phyloP scores from a whole-genome alignment of 257 asterid species.

The Schizonepeta tenuifolia region DNA sequence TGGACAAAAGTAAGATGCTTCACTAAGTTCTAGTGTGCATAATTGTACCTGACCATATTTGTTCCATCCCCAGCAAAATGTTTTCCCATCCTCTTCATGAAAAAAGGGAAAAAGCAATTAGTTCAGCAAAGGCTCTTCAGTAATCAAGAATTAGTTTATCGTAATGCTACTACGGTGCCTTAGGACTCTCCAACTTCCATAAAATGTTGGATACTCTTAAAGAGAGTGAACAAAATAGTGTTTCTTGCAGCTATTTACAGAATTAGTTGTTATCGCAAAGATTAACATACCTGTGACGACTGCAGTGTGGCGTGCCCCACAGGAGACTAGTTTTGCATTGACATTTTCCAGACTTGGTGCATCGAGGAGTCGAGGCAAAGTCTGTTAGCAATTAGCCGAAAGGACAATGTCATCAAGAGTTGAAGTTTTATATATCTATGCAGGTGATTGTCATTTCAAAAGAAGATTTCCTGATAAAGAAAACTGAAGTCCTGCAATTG shows the following conservation, averaged over 20 bases:
- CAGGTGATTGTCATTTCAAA: neutral
- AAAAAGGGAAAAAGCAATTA: slow-evolving; percentile 25
- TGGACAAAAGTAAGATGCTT: neutral
- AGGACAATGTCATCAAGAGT: neutral
- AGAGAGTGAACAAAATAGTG: neutral
- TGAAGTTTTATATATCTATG: neutral
- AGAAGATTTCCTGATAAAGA: neutral
- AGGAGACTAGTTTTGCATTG: slow-evolving; percentile 72
- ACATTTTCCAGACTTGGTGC: slow-evolving; percentile 83
- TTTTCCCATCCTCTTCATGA: slow-evolving; percentile 68
- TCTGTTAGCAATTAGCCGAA: slow-evolving; percentile 46
- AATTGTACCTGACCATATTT: slow-evolving; percentile 96
- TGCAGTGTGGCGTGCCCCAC: slow-evolving; percentile 98
- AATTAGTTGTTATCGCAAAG: slow-evolving; percentile 1
- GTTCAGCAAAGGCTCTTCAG: neutral
- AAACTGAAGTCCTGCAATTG: slow-evolving; percentile 3
- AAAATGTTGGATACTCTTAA: neutral
- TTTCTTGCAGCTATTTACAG: neutral
- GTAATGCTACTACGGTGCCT: neutral
- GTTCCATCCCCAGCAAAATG: slow-evolving; percentile 99
- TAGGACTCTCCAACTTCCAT: neutral
- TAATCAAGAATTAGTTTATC: neutral
- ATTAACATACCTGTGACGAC: slow-evolving; percentile 66
- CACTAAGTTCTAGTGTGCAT: slow-evolving; percentile 1
- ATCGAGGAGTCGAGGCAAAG: slow-evolving; percentile 87